Evolutionary conservation across 805 yeast genomes (phyloP), one percentile per base, ranked within the genome.

Genomic region (Ogataea siamensis): DNA sequence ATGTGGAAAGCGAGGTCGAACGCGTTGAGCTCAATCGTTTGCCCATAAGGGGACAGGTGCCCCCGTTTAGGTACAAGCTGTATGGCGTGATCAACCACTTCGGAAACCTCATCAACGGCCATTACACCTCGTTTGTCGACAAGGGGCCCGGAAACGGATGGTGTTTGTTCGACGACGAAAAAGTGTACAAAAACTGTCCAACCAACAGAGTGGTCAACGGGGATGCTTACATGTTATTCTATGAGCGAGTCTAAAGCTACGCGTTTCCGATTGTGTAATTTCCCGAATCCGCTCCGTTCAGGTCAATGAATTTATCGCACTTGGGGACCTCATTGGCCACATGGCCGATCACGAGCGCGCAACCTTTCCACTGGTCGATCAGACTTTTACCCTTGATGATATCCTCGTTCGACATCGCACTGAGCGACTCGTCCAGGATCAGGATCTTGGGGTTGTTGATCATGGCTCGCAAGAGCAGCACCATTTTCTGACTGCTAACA

Each of bases 391-490:
- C 83, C 33, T 64, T 68, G 26, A 67, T 66, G 42, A 81, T 68
- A 22, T 74, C 70, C 14, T 69, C 74, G 37, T 78, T 80, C 26
- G 83, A 85, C 93, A 91, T 86, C 11, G 88, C 94, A 15, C 95
- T 85, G 42, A 91, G 77, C 0, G 98, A 95, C 65, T 91, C 99
- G 60, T 91, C 99, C 2, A 91, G 66, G 32, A 91, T 82, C 36
- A 91, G 66, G 1, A 91, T 64, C 33, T 76, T 74, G 0, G 99
- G 99, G 45, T 76, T 67, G 57, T 85, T 87, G 28, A 87, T 70
- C 12, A 91, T 54, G 2, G 96, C 83, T 39, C 99, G 68, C 16
- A 88, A 62, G 49, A 93, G 80, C 17, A 91, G 64, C 0, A 78
- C 76, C 9, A 87, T 60, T 54, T 91, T 91, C 60, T 91, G 98